Percentiles rank a stretch among this genome's conserved stretches.
Evolutionary conservation across 257 asterid genomes (phyloP).

Genomic region (Solanum medicagineum): DNA sequence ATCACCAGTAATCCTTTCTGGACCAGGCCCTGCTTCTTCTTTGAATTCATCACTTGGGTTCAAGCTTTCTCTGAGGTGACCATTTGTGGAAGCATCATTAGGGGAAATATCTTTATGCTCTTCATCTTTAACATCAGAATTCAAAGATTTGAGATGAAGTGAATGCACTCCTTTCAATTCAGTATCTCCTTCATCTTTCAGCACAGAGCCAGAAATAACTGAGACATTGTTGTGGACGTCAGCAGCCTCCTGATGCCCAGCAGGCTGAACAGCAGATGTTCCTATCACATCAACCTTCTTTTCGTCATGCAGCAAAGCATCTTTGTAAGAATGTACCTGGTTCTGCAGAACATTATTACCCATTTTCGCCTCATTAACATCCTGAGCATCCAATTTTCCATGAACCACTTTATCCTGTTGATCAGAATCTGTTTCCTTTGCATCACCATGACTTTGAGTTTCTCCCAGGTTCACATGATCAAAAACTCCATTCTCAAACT

Average conservation of each 20-base stretch:
- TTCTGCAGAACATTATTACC: slow-evolving; percentile 10
- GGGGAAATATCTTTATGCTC: slow-evolving; percentile 10
- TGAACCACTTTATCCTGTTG: slow-evolving; percentile 11
- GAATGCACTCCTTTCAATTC: slow-evolving; percentile 18
- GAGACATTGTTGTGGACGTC: slow-evolving; percentile 10
- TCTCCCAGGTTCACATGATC: slow-evolving; percentile 8
- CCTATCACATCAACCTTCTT: slow-evolving; percentile 1
- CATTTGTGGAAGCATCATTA: background rate
- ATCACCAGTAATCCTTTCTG: background rate
- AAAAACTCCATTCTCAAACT: slow-evolving; percentile 27
- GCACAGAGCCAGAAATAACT: slow-evolving; percentile 8
- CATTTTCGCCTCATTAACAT: slow-evolving; percentile 16
- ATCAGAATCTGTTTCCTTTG: slow-evolving; percentile 8
- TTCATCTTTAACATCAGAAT: slow-evolving; percentile 17
- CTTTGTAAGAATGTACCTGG: slow-evolving; percentile 12
- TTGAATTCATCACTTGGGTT: background rate
- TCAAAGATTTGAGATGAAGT: slow-evolving; percentile 1
- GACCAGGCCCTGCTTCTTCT: background rate
- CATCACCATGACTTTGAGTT: slow-evolving; percentile 4
- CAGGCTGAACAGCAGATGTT: slow-evolving; percentile 1
- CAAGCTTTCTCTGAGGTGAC: background rate
- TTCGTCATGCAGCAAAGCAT: slow-evolving; percentile 10
- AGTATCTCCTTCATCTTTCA: slow-evolving; percentile 6
- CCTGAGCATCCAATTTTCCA: slow-evolving; percentile 18
- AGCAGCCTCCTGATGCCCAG: slow-evolving; percentile 7